Evolutionary conservation across 106 monocot species (phyloP).

Genomic region (Chionographis japonica): DNA sequence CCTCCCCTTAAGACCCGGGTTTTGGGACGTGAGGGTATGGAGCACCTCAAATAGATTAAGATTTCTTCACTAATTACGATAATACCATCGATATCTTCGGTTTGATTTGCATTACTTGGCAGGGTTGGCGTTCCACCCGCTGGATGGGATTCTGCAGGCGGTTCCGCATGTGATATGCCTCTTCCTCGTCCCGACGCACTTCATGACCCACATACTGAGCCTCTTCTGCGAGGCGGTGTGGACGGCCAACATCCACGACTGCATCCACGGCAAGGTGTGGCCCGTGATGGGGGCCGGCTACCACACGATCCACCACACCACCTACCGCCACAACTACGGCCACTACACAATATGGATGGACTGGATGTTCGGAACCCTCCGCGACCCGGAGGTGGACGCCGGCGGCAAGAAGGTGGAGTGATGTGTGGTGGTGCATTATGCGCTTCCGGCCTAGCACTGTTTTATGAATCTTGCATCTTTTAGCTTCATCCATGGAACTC

Average conservation of each 20-base stretch:
- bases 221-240: slow-evolving; percentile 54
- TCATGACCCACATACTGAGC: slow-evolving; percentile 47
- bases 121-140: slow-evolving; percentile 65
- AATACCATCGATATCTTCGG: too few species aligned
- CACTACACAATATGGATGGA: slow-evolving; percentile 71
- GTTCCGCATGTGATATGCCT: slow-evolving; percentile 49
- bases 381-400: slow-evolving; percentile 34
- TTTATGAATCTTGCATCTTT: too few species aligned
- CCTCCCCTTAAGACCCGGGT: too few species aligned
- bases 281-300: slow-evolving; percentile 72
- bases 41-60: too few species aligned
- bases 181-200: slow-evolving; percentile 53
- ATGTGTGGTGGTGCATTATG: background rate
- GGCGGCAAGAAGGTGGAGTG: slow-evolving; percentile 15
- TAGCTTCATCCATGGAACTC: too few species aligned
- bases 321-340: slow-evolving; percentile 68
- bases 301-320: slow-evolving; percentile 73
- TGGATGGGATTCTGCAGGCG: slow-evolving; percentile 63
- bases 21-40: too few species aligned
- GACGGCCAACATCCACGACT: slow-evolving; percentile 72
- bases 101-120: background rate
- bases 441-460: too few species aligned
- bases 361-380: slow-evolving; percentile 57
- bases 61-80: too few species aligned
- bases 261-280: slow-evolving; percentile 61